Percentiles rank a stretch among this genome's conserved stretches.
phyloP scores from a whole-genome alignment of 1,284 basidiomycete genomes.

The Pseudomicrostroma phylloplanum region DNA sequence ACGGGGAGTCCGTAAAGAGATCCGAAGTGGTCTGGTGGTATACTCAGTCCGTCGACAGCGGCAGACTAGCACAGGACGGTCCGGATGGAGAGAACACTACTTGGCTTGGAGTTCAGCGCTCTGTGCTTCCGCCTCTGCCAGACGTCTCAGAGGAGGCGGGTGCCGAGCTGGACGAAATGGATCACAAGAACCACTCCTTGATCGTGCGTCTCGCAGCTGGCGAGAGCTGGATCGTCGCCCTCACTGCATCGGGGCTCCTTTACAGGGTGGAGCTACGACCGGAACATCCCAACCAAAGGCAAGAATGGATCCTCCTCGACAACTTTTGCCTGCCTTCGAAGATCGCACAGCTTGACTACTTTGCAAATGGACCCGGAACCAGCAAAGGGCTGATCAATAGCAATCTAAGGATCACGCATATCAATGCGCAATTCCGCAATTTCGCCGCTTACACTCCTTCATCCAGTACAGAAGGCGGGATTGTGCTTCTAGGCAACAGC shows the following conservation, averaged over 20 bases:
- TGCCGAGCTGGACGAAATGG: not conserved
- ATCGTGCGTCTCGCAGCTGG: slow-evolving; percentile 29
- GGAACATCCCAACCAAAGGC: not conserved
- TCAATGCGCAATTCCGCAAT: slow-evolving; percentile 73
- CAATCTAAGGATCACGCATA: slow-evolving; percentile 55
- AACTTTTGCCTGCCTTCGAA: slow-evolving; percentile 13
- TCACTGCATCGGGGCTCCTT: slow-evolving; percentile 23
- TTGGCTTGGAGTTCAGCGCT: not conserved
- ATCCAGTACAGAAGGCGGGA: slow-evolving; percentile 52
- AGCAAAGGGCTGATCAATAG: slow-evolving; percentile 12
- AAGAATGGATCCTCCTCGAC: slow-evolving; percentile 57
- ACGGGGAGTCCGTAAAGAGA: not conserved
- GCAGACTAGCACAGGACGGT: not conserved
- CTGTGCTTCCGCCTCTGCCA: slow-evolving; percentile 15
- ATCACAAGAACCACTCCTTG: not conserved
- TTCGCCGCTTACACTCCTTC: slow-evolving; percentile 72
- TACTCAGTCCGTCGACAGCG: not conserved
- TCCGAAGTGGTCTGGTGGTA: slow-evolving; percentile 8
- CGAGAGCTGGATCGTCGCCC: slow-evolving; percentile 27
- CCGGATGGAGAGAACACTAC: not conserved
- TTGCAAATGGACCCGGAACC: not conserved
- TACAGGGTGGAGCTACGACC: slow-evolving; percentile 18
- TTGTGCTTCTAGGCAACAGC: slow-evolving; percentile 24
- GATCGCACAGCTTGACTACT: slow-evolving; percentile 10
- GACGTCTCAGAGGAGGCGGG: slow-evolving; percentile 10